These are phyloP conservation scores for Leccinum uliginosum DNA, from an alignment of 768 basidiomycete genomes.

Conservation along the genomic window DNA sequence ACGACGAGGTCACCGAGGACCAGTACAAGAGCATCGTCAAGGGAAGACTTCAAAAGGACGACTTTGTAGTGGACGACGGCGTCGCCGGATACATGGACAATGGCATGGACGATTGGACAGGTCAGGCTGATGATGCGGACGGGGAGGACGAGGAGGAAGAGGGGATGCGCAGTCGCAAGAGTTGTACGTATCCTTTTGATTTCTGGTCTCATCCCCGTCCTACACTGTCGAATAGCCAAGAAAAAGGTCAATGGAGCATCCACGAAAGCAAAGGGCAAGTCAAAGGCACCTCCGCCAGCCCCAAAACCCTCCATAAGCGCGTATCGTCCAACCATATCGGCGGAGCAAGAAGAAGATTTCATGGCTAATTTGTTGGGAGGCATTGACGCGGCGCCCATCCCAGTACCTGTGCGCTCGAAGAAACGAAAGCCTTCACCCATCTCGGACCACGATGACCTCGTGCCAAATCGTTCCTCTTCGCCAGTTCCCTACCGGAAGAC, in stretches of 20 bases:
- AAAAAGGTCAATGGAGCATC: constrained; percentile 19
- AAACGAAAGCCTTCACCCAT: constrained; percentile 67
- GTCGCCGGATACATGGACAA: constrained; percentile 90
- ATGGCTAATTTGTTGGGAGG: constrained; percentile 77
- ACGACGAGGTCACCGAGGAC: constrained; percentile 87
- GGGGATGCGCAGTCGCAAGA: constrained; percentile 33
- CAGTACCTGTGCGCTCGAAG: constrained; percentile 37
- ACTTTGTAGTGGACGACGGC: constrained; percentile 96
- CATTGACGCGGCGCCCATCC: constrained; percentile 51
- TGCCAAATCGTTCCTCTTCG: constrained; percentile 33
- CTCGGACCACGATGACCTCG: constrained; percentile 33
- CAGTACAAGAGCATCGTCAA: constrained; percentile 84
- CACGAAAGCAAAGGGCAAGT: constrained; percentile 36
- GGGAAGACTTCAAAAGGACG: constrained; percentile 77
- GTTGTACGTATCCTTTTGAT: constrained; percentile 29
- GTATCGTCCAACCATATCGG: constrained; percentile 74
- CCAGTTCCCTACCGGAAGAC: constrained; percentile 35
- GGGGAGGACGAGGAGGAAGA: constrained; percentile 49
- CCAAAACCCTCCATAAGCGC: constrained; percentile 65
- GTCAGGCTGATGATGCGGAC: constrained; percentile 50
- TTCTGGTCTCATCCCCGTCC: neutral
- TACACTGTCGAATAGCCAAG: constrained; percentile 23
- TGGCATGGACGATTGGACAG: constrained; percentile 92
- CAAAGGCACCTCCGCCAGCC: constrained; percentile 46
- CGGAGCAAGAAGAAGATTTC: constrained; percentile 83